phyloP scores from a whole-genome alignment of 2,329 filamentous ascomycete species.

The Pseudopithomyces chartarum region DNA sequence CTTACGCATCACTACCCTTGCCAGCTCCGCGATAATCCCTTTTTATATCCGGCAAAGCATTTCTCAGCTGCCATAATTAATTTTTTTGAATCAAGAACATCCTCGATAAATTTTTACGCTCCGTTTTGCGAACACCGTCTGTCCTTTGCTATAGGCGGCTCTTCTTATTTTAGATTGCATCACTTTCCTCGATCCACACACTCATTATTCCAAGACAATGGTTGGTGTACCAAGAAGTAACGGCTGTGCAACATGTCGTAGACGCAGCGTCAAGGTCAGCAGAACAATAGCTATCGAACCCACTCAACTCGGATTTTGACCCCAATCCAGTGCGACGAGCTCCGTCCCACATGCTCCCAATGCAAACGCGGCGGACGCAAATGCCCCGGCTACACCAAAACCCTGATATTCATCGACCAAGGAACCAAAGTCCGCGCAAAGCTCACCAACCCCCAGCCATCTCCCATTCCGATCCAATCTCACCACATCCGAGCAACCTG shows the following conservation, averaged over 20 bases:
- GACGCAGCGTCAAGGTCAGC: constrained; percentile 7
- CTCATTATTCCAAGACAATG: neutral
- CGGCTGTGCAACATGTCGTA: constrained; percentile 5
- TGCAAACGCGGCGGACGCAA: constrained; percentile 3
- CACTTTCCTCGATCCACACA: neutral
- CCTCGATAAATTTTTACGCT: too few species aligned
- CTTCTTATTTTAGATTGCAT: neutral
- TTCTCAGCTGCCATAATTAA: too few species aligned
- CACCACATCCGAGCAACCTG: neutral
- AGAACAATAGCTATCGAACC: neutral
- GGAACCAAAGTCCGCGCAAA: neutral
- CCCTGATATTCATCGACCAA: constrained; percentile 4
- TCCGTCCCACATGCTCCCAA: constrained; percentile 3
- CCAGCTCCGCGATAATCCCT: too few species aligned
- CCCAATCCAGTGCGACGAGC: neutral
- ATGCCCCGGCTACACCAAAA: constrained; percentile 4
- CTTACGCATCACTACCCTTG: too few species aligned
- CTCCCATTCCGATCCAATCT: neutral
- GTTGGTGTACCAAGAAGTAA: constrained; percentile 5
- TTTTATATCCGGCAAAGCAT: too few species aligned
- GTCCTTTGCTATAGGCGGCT: too few species aligned
- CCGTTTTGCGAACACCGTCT: too few species aligned
- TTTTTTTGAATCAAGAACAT: too few species aligned
- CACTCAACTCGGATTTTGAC: neutral
- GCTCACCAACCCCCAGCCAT: neutral